phyloP scores from a whole-genome alignment of 1,284 basidiomycete species.

The Ceratobasidium sp. region DNA sequence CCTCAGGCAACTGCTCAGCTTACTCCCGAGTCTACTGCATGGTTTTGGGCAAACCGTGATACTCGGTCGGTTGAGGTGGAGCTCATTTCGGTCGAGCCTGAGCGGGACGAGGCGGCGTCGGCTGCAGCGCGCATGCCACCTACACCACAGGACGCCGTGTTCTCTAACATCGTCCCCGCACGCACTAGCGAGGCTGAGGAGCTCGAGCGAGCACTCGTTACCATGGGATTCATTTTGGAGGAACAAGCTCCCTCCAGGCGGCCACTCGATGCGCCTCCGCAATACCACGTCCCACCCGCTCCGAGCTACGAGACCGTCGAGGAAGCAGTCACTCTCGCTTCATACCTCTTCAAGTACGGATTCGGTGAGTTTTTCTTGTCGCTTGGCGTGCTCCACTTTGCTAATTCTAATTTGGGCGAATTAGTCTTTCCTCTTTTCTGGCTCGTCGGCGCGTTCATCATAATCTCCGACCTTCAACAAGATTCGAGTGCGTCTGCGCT shows the following conservation, averaged over 20 bases:
- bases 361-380: constrained; percentile 45
- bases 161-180: constrained; percentile 32
- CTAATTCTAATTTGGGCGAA: not conserved
- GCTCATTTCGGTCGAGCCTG: constrained; percentile 19
- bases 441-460: constrained; percentile 49
- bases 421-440: constrained; percentile 50
- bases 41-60: constrained; percentile 20
- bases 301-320: constrained; percentile 42
- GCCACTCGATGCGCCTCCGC: constrained; percentile 19
- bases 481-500: not conserved
- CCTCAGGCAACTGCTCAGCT: constrained; percentile 11
- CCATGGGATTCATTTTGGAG: constrained; percentile 19
- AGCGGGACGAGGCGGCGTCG: not conserved
- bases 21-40: constrained; percentile 30
- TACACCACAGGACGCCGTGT: constrained; percentile 39
- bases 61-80: constrained; percentile 20
- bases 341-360: constrained; percentile 48
- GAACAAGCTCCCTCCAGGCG: not conserved
- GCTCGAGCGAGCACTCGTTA: constrained; percentile 22
- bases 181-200: constrained; percentile 25
- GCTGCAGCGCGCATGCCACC: not conserved
- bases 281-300: constrained; percentile 21
- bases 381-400: constrained; percentile 12
- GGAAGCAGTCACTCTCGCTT: constrained; percentile 45
- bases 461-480: constrained; percentile 47